Evolutionary conservation across 2,329 filamentous ascomycete species (phyloP), one percentile per base, ranked within the genome.

Genomic region (Xylaria polymorpha): DNA sequence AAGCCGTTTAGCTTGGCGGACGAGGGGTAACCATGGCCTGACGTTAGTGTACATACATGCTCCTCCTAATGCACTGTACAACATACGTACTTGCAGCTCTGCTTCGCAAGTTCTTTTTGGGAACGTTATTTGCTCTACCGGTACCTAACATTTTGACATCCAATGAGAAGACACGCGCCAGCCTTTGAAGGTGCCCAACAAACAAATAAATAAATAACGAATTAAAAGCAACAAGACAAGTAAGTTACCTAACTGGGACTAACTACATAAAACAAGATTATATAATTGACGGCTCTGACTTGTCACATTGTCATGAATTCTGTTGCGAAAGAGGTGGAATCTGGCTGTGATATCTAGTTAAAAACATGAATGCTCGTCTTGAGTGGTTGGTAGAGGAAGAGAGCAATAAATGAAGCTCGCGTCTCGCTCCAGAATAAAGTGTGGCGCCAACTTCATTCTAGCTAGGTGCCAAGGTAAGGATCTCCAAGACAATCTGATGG

Each of bases 21-120:
- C 68, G 67, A 69, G 67, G 67, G 67, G 67, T 67, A 67, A 63
- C 32, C 29, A 56, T 50, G 50, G 48, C 43, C 51, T 51, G 51
- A 68, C 57, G 39, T 51, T 14, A 50, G 32, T 57, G 41, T 62
- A 68, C 39, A 64, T 20, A 25, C 48, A 32, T n/a, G 22, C 25
- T 29, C 59, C 22, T 18, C 46, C 60, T 56, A 56, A 68, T 68
- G 61, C 66, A 64, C 66, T 68, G 66, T 65, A 68, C 61, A 65
- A 61, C 66, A 68, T 65, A 68, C 61, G 15, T 64, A 66, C 59
- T 55, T 67, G 62, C 59, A 69, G 63, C 32, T 51, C 4, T 37
- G 67, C 57, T 61, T 48, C 35, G 25, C 4, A 51, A 56, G 20
- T 25, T 39, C 60, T 6, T 32, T 12, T 55, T 18, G 55, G 66